Evolutionary conservation across 1,139 yeast species (phyloP), one percentile per base, ranked within the genome.

Genomic region (Protomyces inouyei): DNA sequence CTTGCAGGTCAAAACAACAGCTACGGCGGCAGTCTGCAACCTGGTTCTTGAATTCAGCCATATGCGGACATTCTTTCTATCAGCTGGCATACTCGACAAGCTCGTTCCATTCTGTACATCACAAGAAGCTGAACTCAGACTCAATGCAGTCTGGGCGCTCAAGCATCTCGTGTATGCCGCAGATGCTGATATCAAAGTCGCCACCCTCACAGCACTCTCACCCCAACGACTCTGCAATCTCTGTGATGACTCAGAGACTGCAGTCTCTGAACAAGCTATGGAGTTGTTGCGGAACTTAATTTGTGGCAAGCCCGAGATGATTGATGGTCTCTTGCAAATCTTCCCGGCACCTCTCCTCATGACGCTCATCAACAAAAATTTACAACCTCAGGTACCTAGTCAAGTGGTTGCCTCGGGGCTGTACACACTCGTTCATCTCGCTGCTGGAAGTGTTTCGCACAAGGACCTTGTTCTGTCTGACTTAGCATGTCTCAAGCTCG

Each of bases 1-100:
- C 61, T 66, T 71, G 23, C 68, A 72, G 66, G 79, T 85, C 55
- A 81, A 82, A 69, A 80, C 86, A 0, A 80, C 86, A 4, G 80
- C 86, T 1, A 78, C 88, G 73, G 89, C 95, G 1, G 82, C 85
- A 2, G 75, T 88, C 32, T 88, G 96, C 52, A 91, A 91, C 72
- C 79, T 89, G 64, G 84, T 88, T 10, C 80, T 90, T 37, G 97
- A 90, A 68, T 90, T 89, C 73, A 85, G 92, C 64, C 87, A 93
- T 1, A 78, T 88, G 69, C 82, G 89, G 61, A 78, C 81, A 57
- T 55, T 53, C 57, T 78, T 88, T 64, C 76, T 86, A 43, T 81
- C 83, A 23, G 79, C 82, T 67, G 88, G 85, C 2, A 76, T 83
- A 3, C 78, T 88, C 52, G 77, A 82, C 4, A 73, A 80, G 2